Conservation (phyloP, 2,329 filamentous ascomycete species). For the Sporothrix globosa region DNA sequence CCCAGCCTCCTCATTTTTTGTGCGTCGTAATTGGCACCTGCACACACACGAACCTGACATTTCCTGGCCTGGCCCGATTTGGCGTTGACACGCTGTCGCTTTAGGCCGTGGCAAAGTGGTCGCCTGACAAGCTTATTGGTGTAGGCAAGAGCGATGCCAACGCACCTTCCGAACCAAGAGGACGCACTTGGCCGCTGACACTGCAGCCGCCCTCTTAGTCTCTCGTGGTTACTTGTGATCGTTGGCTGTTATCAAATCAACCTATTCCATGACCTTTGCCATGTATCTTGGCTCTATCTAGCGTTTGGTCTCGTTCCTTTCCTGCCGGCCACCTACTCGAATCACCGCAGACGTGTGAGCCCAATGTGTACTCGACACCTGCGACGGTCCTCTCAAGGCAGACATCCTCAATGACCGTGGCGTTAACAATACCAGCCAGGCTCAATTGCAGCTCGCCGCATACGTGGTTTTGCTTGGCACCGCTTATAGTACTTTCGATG, state of each 20-base stretch:
- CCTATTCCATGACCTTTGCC: not conserved
- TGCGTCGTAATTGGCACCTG: slow-evolving; percentile 21
- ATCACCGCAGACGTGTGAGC: too few species aligned
- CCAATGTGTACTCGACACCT: too few species aligned
- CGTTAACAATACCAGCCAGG: not conserved
- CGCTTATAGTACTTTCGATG: slow-evolving; percentile 20
- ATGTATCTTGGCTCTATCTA: not conserved
- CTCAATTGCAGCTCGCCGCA: not conserved
- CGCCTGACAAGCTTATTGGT: not conserved
- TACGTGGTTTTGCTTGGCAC: slow-evolving; percentile 25
- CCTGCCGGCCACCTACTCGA: not conserved
- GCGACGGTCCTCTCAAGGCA: too few species aligned
- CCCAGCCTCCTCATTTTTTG: slow-evolving; percentile 26
- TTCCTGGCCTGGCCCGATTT: not conserved
- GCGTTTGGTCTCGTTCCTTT: not conserved
- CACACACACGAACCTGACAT: not conserved
- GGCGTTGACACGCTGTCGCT: not conserved
- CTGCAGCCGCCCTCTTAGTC: slow-evolving; percentile 5
- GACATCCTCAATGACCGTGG: slow-evolving; percentile 7
- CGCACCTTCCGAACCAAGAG: not conserved
- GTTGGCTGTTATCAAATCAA: not conserved
- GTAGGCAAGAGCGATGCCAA: not conserved
- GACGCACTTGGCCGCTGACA: slow-evolving; percentile 9
- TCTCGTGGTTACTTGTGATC: not conserved
- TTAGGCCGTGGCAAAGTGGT: not conserved